A percentile compares a stretch with the other conserved stretches of the same genome.
phyloP scores from a whole-genome alignment of 306 rosid species.

The Clitoria ternatea region DNA sequence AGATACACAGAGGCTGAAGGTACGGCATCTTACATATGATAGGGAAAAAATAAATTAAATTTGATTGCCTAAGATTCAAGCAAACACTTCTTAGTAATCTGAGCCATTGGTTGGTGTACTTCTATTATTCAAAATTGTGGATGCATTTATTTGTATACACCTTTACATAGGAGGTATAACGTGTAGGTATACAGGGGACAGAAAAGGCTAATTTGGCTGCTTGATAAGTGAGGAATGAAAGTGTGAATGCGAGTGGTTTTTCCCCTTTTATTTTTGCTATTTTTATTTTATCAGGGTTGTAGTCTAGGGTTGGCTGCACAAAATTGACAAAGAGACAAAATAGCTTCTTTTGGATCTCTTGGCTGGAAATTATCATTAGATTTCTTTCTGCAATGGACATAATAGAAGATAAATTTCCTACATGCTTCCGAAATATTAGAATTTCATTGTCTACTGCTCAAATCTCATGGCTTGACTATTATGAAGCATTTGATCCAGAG shows the following conservation, averaged over 20 bases:
- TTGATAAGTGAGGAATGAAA: not conserved
- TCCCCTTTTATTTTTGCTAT: not conserved
- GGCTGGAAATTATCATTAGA: not conserved
- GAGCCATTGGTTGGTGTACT: not conserved
- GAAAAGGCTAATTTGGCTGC: constrained; percentile 2
- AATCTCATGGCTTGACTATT: not conserved
- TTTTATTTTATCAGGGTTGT: not conserved
- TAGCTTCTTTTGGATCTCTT: not conserved
- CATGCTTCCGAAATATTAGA: not conserved
- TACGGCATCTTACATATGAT: constrained; percentile 30
- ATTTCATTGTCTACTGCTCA: not conserved
- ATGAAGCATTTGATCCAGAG: not conserved
- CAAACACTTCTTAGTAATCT: not conserved
- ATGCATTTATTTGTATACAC: not conserved
- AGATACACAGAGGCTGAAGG: constrained; percentile 99
- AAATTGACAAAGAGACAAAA: not conserved
- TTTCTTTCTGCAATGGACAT: not conserved
- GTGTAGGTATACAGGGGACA: not conserved
- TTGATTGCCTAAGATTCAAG: constrained; percentile 18
- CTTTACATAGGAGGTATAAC: not conserved
- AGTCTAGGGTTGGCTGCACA: not conserved
- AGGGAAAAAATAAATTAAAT: not conserved
- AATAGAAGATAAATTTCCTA: not conserved
- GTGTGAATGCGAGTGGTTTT: not conserved
- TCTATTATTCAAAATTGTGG: not conserved